These are phyloP conservation scores for Syzygium jambos DNA, from an alignment of 345 rosid genomes.

Conservation along the genomic window DNA sequence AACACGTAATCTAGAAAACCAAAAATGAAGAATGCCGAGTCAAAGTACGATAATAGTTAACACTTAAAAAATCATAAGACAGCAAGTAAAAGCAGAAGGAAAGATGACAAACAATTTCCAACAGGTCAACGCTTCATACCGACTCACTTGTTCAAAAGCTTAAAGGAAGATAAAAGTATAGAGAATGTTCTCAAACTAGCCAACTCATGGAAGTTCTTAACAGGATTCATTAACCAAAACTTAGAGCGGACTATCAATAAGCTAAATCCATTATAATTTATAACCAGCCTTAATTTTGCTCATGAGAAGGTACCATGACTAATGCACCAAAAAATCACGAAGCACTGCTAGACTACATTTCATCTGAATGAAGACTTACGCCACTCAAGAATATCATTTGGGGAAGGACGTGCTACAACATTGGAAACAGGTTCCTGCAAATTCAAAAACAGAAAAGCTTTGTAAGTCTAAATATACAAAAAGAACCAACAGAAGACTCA, in stretches of 20 bases:
- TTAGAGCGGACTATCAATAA: not conserved
- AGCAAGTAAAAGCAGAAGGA: not conserved
- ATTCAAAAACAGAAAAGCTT: constrained; percentile 3
- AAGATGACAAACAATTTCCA: not conserved
- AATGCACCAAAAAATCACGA: not conserved
- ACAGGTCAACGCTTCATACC: not conserved
- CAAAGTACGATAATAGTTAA: not conserved
- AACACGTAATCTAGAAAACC: constrained; percentile 69
- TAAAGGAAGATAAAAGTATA: not conserved
- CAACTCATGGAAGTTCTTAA: not conserved
- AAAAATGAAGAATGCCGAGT: constrained; percentile 1
- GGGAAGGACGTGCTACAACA: constrained; percentile 90
- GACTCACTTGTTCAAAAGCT: not conserved
- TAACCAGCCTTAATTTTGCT: not conserved
- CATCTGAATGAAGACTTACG: constrained; percentile 47
- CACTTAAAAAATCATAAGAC: not conserved
- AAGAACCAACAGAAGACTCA: not conserved
- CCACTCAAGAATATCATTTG: constrained; percentile 93
- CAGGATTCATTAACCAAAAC: not conserved
- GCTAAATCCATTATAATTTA: not conserved
- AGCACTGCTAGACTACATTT: not conserved
- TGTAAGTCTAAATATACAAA: not conserved
- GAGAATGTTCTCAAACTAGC: not conserved
- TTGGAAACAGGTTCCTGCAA: constrained; percentile 92
- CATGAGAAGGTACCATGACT: not conserved